These are phyloP conservation scores for Beauveria sp. DNA, from an alignment of 2,329 filamentous ascomycete species.

Conservation along the genomic window DNA sequence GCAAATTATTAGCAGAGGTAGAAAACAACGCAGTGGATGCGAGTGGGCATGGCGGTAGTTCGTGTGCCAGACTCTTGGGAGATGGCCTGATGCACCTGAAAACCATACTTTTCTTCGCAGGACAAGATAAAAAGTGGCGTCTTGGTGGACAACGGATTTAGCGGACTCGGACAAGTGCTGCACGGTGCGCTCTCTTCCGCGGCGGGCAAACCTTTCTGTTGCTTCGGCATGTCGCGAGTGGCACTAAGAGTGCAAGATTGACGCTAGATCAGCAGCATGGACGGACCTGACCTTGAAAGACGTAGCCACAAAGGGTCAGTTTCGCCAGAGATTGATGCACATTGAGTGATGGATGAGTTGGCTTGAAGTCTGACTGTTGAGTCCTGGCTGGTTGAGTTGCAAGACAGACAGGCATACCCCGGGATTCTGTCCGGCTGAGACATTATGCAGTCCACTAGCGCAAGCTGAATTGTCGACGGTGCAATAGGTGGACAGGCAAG, in stretches of 20 bases:
- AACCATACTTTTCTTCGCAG: not conserved
- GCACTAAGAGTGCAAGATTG: not conserved
- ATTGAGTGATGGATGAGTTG: no score
- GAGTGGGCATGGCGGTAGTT: not conserved
- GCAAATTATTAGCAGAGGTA: not conserved
- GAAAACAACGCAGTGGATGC: constrained; percentile 3
- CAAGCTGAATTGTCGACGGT: no score
- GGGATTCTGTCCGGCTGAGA: constrained; percentile 4
- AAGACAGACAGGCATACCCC: not conserved
- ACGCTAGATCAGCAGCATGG: not conserved
- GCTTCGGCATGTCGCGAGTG: constrained; percentile 8
- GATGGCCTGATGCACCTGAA: not conserved
- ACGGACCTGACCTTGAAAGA: no score
- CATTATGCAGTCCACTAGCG: not conserved
- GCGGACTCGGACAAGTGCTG: not conserved
- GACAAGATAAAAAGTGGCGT: not conserved
- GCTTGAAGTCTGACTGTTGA: not conserved
- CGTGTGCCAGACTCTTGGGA: not conserved
- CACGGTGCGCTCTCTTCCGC: not conserved
- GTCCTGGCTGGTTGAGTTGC: not conserved
- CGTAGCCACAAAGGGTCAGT: no score
- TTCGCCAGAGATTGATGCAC: no score
- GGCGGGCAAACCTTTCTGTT: not conserved
- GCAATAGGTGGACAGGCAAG: not conserved
- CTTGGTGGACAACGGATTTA: constrained; percentile 4